phyloP scores from a whole-genome alignment of 1,284 basidiomycete genomes.

The Tilletia caries region DNA sequence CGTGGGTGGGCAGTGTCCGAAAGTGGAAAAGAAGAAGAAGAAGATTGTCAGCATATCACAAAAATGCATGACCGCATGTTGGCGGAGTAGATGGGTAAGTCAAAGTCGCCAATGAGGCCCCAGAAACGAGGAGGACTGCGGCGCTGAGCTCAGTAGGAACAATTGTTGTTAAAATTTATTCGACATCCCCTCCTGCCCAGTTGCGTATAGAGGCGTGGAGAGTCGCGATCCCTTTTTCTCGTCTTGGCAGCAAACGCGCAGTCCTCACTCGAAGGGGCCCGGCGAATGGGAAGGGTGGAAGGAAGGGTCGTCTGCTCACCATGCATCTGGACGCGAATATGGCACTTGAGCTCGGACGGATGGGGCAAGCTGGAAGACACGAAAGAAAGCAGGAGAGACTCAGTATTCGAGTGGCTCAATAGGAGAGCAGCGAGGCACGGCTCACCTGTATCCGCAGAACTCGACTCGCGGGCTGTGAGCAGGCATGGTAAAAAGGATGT shows the following conservation, averaged over 20 bases:
- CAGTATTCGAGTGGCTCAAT: too few relatives aligned
- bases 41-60: background rate
- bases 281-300: background rate
- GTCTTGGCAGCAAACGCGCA: conserved; percentile 22
- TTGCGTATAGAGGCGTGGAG: conserved; percentile 18
- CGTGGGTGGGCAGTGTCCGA: conserved; percentile 20
- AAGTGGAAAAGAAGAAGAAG: background rate
- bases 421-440: background rate
- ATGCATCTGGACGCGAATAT: conserved; percentile 96
- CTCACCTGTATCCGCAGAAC: conserved; percentile 94
- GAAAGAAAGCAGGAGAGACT: background rate
- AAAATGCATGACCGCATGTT: too few relatives aligned
- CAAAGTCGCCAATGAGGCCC: too few relatives aligned
- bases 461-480: conserved; percentile 86
- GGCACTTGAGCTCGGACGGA: conserved; percentile 92
- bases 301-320: conserved; percentile 67
- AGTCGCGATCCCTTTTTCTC: conserved; percentile 38
- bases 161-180: conserved; percentile 40
- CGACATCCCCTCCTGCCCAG: conserved; percentile 14
- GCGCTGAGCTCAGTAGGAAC: conserved; percentile 52
- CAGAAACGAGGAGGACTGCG: too few relatives aligned
- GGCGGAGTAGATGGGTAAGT: too few relatives aligned
- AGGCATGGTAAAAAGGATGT: conserved; percentile 16
- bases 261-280: background rate
- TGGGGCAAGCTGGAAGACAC: conserved; percentile 73